Conservation (phyloP, 805 yeast genomes). For the Crinitomyces ghanaensis region DNA sequence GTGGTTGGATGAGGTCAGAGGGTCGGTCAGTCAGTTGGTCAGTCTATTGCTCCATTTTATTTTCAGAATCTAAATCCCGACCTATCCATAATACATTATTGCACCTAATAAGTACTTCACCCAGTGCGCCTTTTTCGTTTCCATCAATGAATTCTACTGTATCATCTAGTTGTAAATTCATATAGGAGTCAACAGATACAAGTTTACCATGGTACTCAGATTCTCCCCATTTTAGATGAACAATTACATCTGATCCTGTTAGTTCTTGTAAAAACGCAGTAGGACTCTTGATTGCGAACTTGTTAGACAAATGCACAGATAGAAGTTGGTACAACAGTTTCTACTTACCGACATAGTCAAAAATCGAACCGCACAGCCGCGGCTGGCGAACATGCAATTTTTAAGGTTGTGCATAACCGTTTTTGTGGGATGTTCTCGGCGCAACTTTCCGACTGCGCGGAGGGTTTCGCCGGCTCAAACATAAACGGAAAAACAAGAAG, state of each 20-base stretch:
- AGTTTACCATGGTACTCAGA: conserved; percentile 78
- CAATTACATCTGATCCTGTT: conserved; percentile 56
- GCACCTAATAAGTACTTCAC: conserved; percentile 80
- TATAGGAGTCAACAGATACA: conserved; percentile 77
- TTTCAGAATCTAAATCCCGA: conserved; percentile 12
- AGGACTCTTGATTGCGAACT: conserved; percentile 63
- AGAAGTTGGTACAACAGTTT: not conserved
- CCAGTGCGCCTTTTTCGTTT: conserved; percentile 41
- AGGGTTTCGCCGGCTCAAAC: too few relatives aligned
- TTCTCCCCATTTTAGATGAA: conserved; percentile 80
- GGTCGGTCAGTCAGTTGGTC: too few relatives aligned
- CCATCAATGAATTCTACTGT: conserved; percentile 43
- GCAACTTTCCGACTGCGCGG: too few relatives aligned
- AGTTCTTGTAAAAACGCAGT: conserved; percentile 79
- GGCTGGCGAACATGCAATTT: too few relatives aligned
- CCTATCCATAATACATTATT: conserved; percentile 78
- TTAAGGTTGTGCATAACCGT: too few relatives aligned
- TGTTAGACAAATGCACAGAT: conserved; percentile 1
- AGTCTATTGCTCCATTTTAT: conserved; percentile 9
- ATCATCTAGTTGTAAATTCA: conserved; percentile 70
- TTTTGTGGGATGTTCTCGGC: too few relatives aligned
- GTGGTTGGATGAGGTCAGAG: too few relatives aligned
- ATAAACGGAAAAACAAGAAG: too few relatives aligned
- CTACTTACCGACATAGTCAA: conserved; percentile 8
- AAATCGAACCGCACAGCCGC: too few relatives aligned